A percentile compares a stretch with the other conserved stretches of the same genome.
Conservation (phyloP, 1,284 basidiomycete genomes). For the Bondarzewia mesenterica region DNA sequence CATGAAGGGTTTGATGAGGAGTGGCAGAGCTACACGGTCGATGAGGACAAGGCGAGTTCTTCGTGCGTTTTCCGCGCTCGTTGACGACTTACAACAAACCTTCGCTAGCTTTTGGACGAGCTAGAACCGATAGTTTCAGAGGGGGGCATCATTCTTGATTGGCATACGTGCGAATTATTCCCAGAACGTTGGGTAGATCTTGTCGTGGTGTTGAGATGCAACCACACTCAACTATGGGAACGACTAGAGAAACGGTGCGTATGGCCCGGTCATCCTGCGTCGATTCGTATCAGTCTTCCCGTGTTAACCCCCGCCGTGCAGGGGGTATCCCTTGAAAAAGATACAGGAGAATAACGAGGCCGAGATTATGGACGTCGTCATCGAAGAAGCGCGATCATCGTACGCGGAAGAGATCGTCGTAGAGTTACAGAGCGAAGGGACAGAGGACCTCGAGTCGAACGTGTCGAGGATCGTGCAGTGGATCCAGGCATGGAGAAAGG, state of each 20-base stretch:
- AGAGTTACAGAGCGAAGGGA: conserved; percentile 74
- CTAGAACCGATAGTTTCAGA: conserved; percentile 63
- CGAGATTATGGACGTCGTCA: conserved; percentile 94
- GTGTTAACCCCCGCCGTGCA: conserved; percentile 24
- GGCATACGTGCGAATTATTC: conserved; percentile 94
- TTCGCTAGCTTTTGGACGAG: conserved; percentile 72
- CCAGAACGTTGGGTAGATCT: conserved; percentile 97
- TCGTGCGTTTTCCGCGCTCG: not conserved
- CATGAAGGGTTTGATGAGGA: conserved; percentile 88
- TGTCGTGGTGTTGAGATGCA: conserved; percentile 89
- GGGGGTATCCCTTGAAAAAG: conserved; percentile 86
- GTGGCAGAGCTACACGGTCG: conserved; percentile 91
- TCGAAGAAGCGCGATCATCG: conserved; percentile 82
- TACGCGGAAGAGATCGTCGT: conserved; percentile 86
- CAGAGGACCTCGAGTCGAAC: conserved; percentile 82
- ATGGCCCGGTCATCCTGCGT: not conserved
- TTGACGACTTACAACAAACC: not conserved
- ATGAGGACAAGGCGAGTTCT: conserved; percentile 81
- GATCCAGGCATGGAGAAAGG: conserved; percentile 72
- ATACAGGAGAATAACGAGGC: conserved; percentile 98
- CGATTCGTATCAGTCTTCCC: not conserved
- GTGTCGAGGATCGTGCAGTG: conserved; percentile 80
- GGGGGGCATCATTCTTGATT: conserved; percentile 89
- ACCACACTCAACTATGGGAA: conserved; percentile 88
- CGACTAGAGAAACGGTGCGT: conserved; percentile 86